Conservation (phyloP, 2,329 filamentous ascomycete species). For the Trichoderma sp. region DNA sequence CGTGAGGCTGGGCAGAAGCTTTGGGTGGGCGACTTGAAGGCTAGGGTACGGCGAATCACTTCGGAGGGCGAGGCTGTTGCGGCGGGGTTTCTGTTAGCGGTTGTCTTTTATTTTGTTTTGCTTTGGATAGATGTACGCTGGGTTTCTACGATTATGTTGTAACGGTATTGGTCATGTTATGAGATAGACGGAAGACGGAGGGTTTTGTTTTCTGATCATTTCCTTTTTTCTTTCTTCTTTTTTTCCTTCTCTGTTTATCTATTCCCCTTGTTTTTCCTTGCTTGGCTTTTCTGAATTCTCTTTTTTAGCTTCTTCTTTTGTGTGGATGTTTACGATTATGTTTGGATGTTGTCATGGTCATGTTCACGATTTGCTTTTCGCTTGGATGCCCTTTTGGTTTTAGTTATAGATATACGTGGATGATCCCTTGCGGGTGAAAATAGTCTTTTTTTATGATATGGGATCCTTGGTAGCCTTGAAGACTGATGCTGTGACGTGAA, state of each 20-base stretch:
- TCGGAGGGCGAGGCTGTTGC: conserved; percentile 37
- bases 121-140: conserved; percentile 26
- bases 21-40: conserved; percentile 43
- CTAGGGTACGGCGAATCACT: conserved; percentile 30
- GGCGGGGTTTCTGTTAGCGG: conserved; percentile 36
- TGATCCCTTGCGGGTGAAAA: conserved; percentile 10
- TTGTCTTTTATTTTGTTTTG: conserved; percentile 35
- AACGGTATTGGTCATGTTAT: conserved; percentile 8
- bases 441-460: neutral
- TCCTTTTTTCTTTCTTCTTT: neutral
- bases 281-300: neutral
- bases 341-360: neutral
- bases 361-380: neutral
- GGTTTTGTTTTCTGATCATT: neutral
- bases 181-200: conserved; percentile 10
- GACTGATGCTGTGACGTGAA: neutral
- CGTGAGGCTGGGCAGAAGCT: conserved; percentile 50
- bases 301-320: neutral
- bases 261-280: neutral
- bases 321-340: neutral
- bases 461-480: neutral
- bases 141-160: neutral
- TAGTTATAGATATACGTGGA: conserved; percentile 4
- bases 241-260: neutral
- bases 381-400: neutral